Evolutionary conservation across 345 rosid species (phyloP).

Genomic region (Cardamine chenopodiifolia): DNA sequence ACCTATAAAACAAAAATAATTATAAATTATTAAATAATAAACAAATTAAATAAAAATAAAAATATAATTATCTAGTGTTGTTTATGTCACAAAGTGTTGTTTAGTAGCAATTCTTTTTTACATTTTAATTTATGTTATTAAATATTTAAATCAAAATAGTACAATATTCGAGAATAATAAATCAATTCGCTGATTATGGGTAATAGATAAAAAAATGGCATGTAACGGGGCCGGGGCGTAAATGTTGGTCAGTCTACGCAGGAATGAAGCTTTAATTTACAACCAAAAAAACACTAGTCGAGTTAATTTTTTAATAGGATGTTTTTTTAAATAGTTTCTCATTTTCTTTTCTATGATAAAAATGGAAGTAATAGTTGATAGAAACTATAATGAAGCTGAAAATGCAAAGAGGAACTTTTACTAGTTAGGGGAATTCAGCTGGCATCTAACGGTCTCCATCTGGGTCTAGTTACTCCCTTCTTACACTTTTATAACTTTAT

Average conservation of each 20-base stretch:
- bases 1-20: too few species aligned
- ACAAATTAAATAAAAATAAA: too few species aligned
- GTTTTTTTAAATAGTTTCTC: neutral
- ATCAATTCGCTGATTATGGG: neutral
- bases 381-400: conserved; percentile 47
- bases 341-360: neutral
- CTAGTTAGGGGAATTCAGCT: conserved; percentile 68
- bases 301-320: neutral
- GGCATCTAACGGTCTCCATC: conserved; percentile 57
- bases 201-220: neutral
- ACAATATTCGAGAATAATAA: neutral
- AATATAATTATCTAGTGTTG: too few species aligned
- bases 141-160: neutral
- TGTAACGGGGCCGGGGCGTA: neutral
- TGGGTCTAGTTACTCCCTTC: conserved; percentile 38
- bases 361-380: conserved; percentile 20
- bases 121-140: neutral
- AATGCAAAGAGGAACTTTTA: conserved; percentile 47
- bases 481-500: conserved; percentile 31
- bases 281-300: neutral
- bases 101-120: too few species aligned
- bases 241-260: neutral
- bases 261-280: neutral
- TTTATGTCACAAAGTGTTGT: too few species aligned
- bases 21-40: too few species aligned